phyloP scores from a whole-genome alignment of 1,139 yeast species.

The Tardiomyces depauwii region DNA sequence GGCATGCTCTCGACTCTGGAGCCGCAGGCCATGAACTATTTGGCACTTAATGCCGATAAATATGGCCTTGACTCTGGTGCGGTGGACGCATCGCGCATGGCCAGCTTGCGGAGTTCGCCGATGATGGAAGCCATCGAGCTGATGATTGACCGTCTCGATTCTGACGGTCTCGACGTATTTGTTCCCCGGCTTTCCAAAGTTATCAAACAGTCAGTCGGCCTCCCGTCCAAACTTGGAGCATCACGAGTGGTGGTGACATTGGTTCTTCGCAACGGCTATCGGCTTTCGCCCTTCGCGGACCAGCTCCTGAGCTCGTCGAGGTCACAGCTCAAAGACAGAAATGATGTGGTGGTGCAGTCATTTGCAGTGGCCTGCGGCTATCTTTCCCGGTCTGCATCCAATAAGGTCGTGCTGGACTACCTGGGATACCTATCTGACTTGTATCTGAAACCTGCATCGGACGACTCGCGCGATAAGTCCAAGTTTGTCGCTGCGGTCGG shows the following conservation, averaged over 20 bases:
- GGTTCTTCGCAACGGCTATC: slow-evolving; percentile 35
- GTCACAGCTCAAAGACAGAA: slow-evolving; percentile 55
- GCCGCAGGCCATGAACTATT: slow-evolving; percentile 80
- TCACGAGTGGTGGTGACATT: slow-evolving; percentile 63
- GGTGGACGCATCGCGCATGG: slow-evolving; percentile 68
- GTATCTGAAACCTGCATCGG: slow-evolving; percentile 44
- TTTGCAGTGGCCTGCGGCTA: slow-evolving; percentile 80
- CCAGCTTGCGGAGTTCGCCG: slow-evolving; percentile 70
- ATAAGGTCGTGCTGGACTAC: slow-evolving; percentile 45
- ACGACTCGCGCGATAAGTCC: slow-evolving; percentile 35
- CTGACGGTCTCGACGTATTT: slow-evolving; percentile 27
- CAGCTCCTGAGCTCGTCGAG: slow-evolving; percentile 45
- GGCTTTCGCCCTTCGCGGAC: slow-evolving; percentile 52
- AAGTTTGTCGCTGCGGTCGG: slow-evolving; percentile 51
- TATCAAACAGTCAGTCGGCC: slow-evolving; percentile 64
- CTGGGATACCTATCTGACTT: slow-evolving; percentile 39
- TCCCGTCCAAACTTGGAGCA: slow-evolving; percentile 86
- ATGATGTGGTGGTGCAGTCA: slow-evolving; percentile 60
- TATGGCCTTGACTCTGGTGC: slow-evolving; percentile 61
- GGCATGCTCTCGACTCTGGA: slow-evolving; percentile 75
- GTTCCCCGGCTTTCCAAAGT: slow-evolving; percentile 37
- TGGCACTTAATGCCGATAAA: slow-evolving; percentile 81
- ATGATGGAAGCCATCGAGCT: slow-evolving; percentile 81
- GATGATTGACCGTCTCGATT: slow-evolving; percentile 46
- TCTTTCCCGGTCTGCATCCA: slow-evolving; percentile 50